Evolutionary conservation across 148 eudicot species (phyloP).

Genomic region (Rhododendron ferrugineum): DNA sequence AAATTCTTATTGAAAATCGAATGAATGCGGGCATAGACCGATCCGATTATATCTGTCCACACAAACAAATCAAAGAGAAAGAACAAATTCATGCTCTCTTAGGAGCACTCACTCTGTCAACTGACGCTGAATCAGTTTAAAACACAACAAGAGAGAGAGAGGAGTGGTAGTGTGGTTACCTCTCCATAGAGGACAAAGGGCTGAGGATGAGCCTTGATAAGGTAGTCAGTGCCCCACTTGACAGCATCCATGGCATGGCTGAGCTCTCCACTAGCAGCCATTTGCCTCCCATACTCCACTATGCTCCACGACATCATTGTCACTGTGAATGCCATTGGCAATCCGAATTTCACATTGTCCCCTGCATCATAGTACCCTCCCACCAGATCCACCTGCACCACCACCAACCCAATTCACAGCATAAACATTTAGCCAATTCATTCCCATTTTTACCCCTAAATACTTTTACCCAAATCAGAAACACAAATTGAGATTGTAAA

Average conservation of each 20-base stretch:
- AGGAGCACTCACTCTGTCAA: no score
- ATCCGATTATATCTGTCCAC: not conserved
- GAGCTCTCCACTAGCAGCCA: conserved; percentile 74
- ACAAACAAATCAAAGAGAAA: no score
- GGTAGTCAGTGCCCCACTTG: conserved; percentile 96
- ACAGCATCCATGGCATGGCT: conserved; percentile 76
- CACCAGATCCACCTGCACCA: conserved; percentile 78
- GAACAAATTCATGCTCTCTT: no score
- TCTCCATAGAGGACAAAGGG: conserved; percentile 94
- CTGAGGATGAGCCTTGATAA: conserved; percentile 92
- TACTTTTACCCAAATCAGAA: not conserved
- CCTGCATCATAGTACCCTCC: conserved; percentile 99
- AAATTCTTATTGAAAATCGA: no score
- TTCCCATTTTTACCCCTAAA: no score
- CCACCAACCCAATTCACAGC: not conserved
- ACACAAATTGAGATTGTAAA: not conserved
- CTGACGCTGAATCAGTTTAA: no score
- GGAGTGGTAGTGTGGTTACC: no score
- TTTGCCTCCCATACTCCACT: conserved; percentile 79
- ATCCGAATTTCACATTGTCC: conserved; percentile 95
- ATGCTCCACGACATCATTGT: conserved; percentile 99
- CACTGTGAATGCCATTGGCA: conserved; percentile 92
- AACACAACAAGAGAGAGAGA: not conserved
- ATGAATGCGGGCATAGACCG: no score
- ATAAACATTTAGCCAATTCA: no score